A percentile compares a stretch with the other conserved stretches of the same genome.
Conservation (phyloP, 768 basidiomycete species). For the Russula ochroleuca region DNA sequence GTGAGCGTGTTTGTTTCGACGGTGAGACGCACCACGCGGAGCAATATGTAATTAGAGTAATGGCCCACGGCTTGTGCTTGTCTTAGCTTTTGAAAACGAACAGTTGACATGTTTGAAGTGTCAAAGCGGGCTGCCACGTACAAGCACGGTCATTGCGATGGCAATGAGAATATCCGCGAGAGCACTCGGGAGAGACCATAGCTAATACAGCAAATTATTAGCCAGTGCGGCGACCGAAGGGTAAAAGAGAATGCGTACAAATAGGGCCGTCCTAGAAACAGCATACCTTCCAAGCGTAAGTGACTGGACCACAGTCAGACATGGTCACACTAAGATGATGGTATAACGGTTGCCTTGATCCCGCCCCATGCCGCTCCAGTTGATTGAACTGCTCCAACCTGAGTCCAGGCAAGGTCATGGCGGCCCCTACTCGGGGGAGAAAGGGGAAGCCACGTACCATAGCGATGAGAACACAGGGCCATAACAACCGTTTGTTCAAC, state of each 20-base stretch:
- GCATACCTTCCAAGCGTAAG: background rate
- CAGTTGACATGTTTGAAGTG: background rate
- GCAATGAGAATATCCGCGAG: constrained; percentile 20
- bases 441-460: background rate
- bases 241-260: background rate
- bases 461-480: background rate
- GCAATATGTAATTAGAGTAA: constrained; percentile 18
- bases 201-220: background rate
- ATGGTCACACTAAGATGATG: background rate
- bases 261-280: background rate
- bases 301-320: background rate
- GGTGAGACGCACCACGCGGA: constrained; percentile 30
- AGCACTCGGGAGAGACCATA: constrained; percentile 17
- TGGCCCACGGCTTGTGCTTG: background rate
- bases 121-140: background rate
- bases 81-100: background rate
- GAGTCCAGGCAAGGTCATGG: too few species aligned
- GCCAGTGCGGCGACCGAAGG: background rate
- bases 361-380: constrained; percentile 18
- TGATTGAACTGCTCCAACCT: constrained; percentile 1
- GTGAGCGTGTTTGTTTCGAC: constrained; percentile 31
- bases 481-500: background rate
- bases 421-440: background rate
- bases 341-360: background rate
- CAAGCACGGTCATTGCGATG: constrained; percentile 15